Percentiles rank a stretch among this genome's conserved stretches.
These are phyloP conservation scores for Ceratobasidium sp. DNA, from an alignment of 1,284 basidiomycete genomes.

Conservation along the genomic window DNA sequence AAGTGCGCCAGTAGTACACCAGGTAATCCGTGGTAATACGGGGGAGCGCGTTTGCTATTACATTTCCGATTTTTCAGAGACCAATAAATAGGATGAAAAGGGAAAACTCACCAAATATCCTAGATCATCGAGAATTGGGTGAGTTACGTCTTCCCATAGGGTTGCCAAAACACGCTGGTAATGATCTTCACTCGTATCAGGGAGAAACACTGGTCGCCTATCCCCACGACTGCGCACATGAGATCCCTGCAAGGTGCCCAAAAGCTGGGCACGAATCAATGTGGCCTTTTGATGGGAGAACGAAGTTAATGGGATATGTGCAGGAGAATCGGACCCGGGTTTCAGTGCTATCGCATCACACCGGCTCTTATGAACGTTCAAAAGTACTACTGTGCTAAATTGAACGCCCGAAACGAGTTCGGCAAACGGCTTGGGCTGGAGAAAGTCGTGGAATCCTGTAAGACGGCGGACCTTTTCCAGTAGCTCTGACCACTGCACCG, in stretches of 20 bases:
- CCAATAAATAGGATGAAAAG: too few species aligned
- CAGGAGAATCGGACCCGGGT: background rate
- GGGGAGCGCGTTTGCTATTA: too few species aligned
- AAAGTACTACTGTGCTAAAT: background rate
- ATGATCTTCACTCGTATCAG: background rate
- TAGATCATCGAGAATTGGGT: background rate
- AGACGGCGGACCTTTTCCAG: background rate
- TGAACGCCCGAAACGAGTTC: background rate
- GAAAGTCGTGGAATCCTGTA: background rate
- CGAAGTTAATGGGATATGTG: background rate
- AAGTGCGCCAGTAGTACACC: slow-evolving; percentile 3
- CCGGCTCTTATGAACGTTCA: background rate
- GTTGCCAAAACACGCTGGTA: background rate
- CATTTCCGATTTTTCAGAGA: background rate
- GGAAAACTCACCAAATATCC: background rate
- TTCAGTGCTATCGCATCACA: slow-evolving; percentile 4
- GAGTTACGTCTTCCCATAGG: background rate
- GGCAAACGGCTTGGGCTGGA: background rate
- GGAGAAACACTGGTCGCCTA: background rate
- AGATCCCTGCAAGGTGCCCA: too few species aligned
- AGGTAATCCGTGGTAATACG: background rate
- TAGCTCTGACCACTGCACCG: background rate
- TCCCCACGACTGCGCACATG: background rate
- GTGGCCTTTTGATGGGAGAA: background rate
- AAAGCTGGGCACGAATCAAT: too few species aligned